A percentile compares a stretch with the other conserved stretches of the same genome.
phyloP scores from a whole-genome alignment of 768 basidiomycete species.

The Pulveroboletus sp. region DNA sequence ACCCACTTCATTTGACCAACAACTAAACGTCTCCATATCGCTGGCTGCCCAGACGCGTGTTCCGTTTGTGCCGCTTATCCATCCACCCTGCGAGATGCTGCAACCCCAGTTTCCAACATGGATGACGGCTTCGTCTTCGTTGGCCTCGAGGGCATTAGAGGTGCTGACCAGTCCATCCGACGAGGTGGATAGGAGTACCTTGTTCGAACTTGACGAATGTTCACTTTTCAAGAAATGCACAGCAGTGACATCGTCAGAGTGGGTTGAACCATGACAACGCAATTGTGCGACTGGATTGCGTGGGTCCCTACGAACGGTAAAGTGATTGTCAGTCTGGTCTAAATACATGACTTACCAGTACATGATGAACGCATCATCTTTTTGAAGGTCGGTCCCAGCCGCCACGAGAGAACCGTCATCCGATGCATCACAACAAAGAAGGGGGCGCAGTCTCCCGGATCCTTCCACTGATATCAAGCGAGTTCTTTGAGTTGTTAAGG shows the following conservation, averaged over 20 bases:
- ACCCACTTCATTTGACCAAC: conserved; percentile 71
- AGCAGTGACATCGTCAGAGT: conserved; percentile 89
- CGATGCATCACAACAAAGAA: conserved; percentile 71
- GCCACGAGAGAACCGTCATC: conserved; percentile 68
- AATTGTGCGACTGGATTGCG: conserved; percentile 68
- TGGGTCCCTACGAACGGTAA: conserved; percentile 67
- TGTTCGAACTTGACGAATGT: conserved; percentile 33
- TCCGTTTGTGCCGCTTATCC: conserved; percentile 40
- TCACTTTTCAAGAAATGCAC: conserved; percentile 46
- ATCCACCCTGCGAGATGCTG: conserved; percentile 74
- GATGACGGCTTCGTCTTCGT: conserved; percentile 83
- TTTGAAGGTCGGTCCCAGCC: conserved; percentile 77
- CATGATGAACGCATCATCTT: conserved; percentile 76
- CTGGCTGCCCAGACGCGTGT: conserved; percentile 75
- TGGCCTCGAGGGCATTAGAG: conserved; percentile 67
- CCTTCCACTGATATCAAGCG: conserved; percentile 42
- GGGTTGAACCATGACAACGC: conserved; percentile 77
- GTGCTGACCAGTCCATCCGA: conserved; percentile 79
- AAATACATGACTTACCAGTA: conserved; percentile 60
- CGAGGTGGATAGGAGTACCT: conserved; percentile 71
- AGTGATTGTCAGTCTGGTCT: neutral
- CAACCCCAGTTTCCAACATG: conserved; percentile 85
- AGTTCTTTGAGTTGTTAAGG: conserved; percentile 39
- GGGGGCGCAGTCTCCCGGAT: conserved; percentile 37
- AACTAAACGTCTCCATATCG: conserved; percentile 93